Conservation (phyloP, 306 rosid genomes). For the Gleditsia sinensis region DNA sequence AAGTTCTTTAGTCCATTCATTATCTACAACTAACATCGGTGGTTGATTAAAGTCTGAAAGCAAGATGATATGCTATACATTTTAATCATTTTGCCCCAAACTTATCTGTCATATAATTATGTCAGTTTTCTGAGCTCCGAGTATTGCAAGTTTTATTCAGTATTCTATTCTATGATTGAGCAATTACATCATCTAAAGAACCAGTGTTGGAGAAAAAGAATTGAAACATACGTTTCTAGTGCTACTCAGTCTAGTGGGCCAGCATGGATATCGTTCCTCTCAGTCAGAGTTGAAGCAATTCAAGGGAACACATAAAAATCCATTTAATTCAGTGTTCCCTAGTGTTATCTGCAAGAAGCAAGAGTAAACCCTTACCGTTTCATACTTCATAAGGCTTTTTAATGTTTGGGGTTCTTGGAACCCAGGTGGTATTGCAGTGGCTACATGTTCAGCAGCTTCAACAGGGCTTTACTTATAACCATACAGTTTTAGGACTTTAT, state of each 20-base stretch:
- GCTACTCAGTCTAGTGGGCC: not conserved
- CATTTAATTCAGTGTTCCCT: no score
- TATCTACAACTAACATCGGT: not conserved
- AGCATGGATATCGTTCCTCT: not conserved
- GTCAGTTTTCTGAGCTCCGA: not conserved
- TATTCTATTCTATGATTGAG: no score
- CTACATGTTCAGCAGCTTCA: not conserved
- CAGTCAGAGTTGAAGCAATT: not conserved
- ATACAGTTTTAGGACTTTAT: not conserved
- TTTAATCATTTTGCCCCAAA: not conserved
- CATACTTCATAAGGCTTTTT: no score
- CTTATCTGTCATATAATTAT: not conserved
- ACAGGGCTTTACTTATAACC: not conserved
- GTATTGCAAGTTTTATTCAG: no score
- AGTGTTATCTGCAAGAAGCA: not conserved
- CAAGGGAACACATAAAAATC: no score
- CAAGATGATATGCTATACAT: not conserved
- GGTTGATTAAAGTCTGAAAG: not conserved
- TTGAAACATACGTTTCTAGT: no score
- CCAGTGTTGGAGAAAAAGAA: no score
- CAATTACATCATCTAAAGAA: no score
- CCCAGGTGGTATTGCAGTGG: not conserved
- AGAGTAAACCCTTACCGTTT: not conserved
- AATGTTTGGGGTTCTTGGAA: not conserved
- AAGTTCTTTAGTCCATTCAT: not conserved